Evolutionary conservation across 2,329 filamentous ascomycete genomes (phyloP), one percentile per base, ranked within the genome.

Genomic region (Bipolaris cookei): DNA sequence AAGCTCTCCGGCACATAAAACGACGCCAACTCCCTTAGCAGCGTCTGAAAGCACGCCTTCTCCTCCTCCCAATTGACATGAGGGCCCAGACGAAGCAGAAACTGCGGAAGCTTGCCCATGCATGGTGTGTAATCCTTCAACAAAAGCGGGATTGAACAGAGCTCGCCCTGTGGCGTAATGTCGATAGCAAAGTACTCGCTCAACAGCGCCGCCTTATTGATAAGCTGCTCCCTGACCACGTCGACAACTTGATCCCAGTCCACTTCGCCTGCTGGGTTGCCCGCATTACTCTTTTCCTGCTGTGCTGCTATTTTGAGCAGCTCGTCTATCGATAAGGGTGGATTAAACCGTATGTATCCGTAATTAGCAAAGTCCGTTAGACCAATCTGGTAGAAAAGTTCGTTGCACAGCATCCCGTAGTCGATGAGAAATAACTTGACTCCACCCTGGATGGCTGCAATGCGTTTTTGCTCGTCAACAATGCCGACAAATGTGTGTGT

Each of bases 321-420:
- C 54, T 90, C 86, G 4, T 82, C 79, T 4, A 99, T 78, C 56
- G 87, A 82, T 1, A 97, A 83, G 0, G 92, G 84, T 2, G 92
- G 90, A 46, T 87, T 85, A 68, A 99, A 92, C 10, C 86, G 87
- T 56, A 99, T 92, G 20, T 82, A 77, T 2, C 95, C 95, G 70
- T 97, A 97, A 73, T 99, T 99, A 1, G 90, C 92, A 77, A 99
- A 99, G 71, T 99, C 92, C 0, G 92, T 96, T 34, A 99, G 84
- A 0, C 92, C 94, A 18, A 98, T 80, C 77, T 99, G 95, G 78
- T 99, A 99, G 75, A 98, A 96, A 75, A 94, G 96, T 68, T 98
- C 94, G 60, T 88, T 90, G 74, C 76, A 90, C 1, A 90, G 80
- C 73, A 94, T 88, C 10, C 92, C 95, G 71, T 99, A 99, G 76